Evolutionary conservation across 2,329 filamentous ascomycete genomes (phyloP), one percentile per base, ranked within the genome.

Genomic region (Pezicula neosporulosa): DNA sequence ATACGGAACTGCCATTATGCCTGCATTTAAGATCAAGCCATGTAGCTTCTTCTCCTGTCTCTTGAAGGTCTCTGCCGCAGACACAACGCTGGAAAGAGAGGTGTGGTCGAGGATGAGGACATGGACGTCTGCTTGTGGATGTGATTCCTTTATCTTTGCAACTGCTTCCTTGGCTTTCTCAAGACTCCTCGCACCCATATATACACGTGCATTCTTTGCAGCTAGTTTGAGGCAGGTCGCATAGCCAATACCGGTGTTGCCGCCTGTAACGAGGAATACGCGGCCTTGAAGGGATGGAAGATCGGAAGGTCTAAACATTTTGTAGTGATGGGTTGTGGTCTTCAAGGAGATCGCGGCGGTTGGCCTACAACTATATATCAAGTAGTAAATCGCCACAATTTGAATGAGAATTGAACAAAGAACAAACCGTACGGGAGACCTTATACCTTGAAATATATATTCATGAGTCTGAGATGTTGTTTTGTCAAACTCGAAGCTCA

Each of bases 151-250:
- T 48, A 60, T 60, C 24, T 68, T 56, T 5, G 63, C 55, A 49
- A 76, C 72, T 0, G 75, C 61, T 8, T 60, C 54, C 42, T 72
- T 63, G 9, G 73, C 63, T 21, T 67, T 68, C 0, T 55, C 54
- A 12, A 65, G 47, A 3, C 67, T 72, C 41, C 77, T 73, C 2
- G 72, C 72, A 3, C 75, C 73, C 36, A 80, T 60, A 59, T 80
- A 81, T 19, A 81, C 72, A 7, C 68, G 78, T 30, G 66, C 77
- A 46, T 76, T 73, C 19, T 70, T 69, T 2, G 63, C 60, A 58
- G 80, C 81, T 10, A 82, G 68, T 13, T 79, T 72, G 33, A 71
- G 70, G 44, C 62, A 65, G 10, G 80, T 68, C 51, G 77, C 72
- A 48, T 71, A 69, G 6, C 77, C 77, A 12, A 78, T 68, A 18